These are phyloP conservation scores for Lipomyces japonicus DNA, from an alignment of 805 yeast genomes.

Conservation along the genomic window DNA sequence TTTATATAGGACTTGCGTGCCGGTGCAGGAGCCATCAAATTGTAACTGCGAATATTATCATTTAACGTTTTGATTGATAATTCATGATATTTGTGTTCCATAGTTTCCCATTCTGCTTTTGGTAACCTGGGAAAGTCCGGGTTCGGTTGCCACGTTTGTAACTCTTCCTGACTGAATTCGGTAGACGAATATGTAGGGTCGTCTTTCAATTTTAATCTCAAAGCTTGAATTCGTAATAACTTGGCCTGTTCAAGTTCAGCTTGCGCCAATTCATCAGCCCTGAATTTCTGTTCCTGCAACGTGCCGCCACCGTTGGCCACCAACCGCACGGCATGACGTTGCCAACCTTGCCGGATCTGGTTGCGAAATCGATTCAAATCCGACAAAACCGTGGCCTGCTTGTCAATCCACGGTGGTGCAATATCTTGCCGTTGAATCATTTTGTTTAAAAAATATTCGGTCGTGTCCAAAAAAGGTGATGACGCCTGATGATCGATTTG, in stretches of 20 bases:
- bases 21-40: constrained; percentile 28
- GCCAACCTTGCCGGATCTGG: constrained; percentile 33
- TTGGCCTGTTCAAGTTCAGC: constrained; percentile 9
- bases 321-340: constrained; percentile 26
- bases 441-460: constrained; percentile 75
- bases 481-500: constrained; percentile 40
- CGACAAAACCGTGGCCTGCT: constrained; percentile 54
- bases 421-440: constrained; percentile 72
- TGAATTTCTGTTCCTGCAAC: constrained; percentile 4
- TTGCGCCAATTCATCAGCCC: constrained; percentile 12
- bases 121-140: constrained; percentile 8
- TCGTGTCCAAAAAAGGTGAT: constrained; percentile 59
- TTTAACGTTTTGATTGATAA: constrained; percentile 24
- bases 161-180: constrained; percentile 3
- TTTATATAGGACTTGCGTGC: constrained; percentile 22
- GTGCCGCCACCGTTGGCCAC: constrained; percentile 41
- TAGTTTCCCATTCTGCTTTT: constrained; percentile 19
- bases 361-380: constrained; percentile 49
- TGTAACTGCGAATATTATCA: constrained; percentile 25
- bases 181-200: not conserved
- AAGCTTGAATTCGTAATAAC: not conserved
- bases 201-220: not conserved
- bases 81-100: constrained; percentile 23
- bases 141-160: not conserved
- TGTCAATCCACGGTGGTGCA: constrained; percentile 87